Base-by-base conservation (phyloP, 345 rosid genomes). In the Capsella bursapastoris region DNA sequence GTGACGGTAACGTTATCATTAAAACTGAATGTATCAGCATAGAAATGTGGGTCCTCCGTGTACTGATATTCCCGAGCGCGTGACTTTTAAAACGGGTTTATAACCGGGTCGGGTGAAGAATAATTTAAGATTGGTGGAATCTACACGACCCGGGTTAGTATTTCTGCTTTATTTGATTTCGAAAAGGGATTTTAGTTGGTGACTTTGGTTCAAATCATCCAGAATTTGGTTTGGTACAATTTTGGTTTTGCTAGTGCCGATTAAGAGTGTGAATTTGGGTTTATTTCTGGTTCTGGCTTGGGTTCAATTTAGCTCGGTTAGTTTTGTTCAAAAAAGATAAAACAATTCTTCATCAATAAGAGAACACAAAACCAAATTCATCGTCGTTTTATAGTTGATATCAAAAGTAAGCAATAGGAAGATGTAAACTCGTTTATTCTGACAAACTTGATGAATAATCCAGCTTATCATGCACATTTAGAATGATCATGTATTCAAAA, bases 51-150 rank as follows among this genome's bases (percentile, higher is more conserved):
- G 72, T 28, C 78, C 61, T 25, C 29, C 11, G 43, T 38, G 12
- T 16, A 48, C n/a, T 47, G 22, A 15, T 49, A 58, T 49, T 66
- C 78, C 67, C 67, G 37, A 74, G 72, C 78, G 72, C 72, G 78
- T 74, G 72, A 74, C 72, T 74, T 74, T 49, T 57, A 58, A 74
- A 74, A 49, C 72, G 72, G 78, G 71, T 45, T 72, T 18, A 2
- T 16, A 31, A 31, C 16, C 47, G 47, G 27, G 32, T 28, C 66
- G 62, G 73, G 55, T 67, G 34, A 8, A 18, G 18, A 38, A 50
- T 68, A 59, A 38, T 58, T 35, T 52, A 41, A 18, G 9, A 15
- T 32, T 37, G 52, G 25, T 35, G 52, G 15, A 8, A 12, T 57
- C 47, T 31, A 65, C 48, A 57, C 57, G 56, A 44, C 28, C 71